Percentiles rank a stretch among this genome's conserved stretches.
Evolutionary conservation across 169 alveolate species (phyloP).

Genomic region (Plasmodium coatneyi): DNA sequence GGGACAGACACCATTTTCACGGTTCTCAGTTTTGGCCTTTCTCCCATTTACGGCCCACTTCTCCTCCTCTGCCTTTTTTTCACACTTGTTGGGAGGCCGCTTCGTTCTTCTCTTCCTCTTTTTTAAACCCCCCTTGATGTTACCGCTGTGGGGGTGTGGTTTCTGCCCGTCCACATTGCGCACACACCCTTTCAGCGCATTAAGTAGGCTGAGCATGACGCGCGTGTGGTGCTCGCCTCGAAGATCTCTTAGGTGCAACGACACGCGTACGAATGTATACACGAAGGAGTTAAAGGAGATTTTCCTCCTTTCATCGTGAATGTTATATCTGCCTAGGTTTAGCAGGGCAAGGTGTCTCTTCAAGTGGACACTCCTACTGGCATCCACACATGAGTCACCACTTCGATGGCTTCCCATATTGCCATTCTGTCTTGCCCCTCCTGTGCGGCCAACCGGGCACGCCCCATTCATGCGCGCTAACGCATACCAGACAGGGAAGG

Average conservation of each 20-base stretch:
- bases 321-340: slow-evolving; percentile 3
- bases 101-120: not conserved
- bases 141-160: not conserved
- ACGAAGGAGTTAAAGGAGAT: slow-evolving; percentile 43
- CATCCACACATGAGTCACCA: not conserved
- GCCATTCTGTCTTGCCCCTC: not conserved
- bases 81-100: not conserved
- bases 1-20: not conserved
- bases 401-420: not conserved
- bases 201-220: not conserved
- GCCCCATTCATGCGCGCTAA: not conserved
- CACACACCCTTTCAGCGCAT: slow-evolving; percentile 2
- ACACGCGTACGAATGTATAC: slow-evolving; percentile 30
- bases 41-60: not conserved
- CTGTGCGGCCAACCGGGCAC: not conserved
- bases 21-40: not conserved
- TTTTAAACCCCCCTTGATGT: not conserved
- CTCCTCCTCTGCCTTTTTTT: not conserved
- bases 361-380: not conserved
- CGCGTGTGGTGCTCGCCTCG: not conserved
- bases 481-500: not conserved
- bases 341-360: slow-evolving; percentile 1
- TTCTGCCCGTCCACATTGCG: not conserved
- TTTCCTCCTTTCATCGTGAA: slow-evolving; percentile 64
- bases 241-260: not conserved